These are phyloP conservation scores for Ramalina peruviana DNA, from an alignment of 495 filamentous ascomycete genomes.

Conservation along the genomic window DNA sequence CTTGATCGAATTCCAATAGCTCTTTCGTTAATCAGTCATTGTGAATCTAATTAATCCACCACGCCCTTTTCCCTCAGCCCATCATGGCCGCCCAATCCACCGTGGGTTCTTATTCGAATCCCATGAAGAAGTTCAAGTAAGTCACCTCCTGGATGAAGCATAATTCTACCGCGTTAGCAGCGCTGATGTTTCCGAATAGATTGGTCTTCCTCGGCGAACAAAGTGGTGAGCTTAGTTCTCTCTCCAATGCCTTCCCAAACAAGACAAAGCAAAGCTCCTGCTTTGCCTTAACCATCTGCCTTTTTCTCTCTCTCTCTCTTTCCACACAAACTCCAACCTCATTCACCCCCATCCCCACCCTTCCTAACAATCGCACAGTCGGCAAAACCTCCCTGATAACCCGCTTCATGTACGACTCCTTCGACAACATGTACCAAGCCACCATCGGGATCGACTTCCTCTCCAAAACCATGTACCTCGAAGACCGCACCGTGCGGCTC, in stretches of 20 bases:
- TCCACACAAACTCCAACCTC: not conserved
- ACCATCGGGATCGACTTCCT: slow-evolving; percentile 99
- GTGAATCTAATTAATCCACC: not conserved
- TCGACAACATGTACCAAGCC: slow-evolving; percentile 99
- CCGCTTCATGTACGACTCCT: slow-evolving; percentile 99
- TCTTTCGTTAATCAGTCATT: not conserved
- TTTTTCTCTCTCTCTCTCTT: not conserved
- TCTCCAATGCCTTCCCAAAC: slow-evolving; percentile 9
- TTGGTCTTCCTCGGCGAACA: slow-evolving; percentile 96
- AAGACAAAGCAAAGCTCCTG: too few relatives aligned
- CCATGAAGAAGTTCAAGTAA: slow-evolving; percentile 99
- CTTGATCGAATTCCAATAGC: too few relatives aligned
- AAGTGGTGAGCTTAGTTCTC: slow-evolving; percentile 54
- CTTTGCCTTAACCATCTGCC: not conserved
- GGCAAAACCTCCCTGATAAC: slow-evolving; percentile 98
- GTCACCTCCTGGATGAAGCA: slow-evolving; percentile 11
- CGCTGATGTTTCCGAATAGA: slow-evolving; percentile 33
- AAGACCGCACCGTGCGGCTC: slow-evolving; percentile 92
- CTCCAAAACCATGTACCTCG: slow-evolving; percentile 99
- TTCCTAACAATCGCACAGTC: slow-evolving; percentile 37
- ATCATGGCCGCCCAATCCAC: slow-evolving; percentile 32
- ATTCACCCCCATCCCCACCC: not conserved
- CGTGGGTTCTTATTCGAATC: slow-evolving; percentile 91
- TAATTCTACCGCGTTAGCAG: slow-evolving; percentile 13
- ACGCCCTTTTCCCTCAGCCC: not conserved